Evolutionary conservation across 257 asterid species (phyloP).

Genomic region (Scutellaria minor): DNA sequence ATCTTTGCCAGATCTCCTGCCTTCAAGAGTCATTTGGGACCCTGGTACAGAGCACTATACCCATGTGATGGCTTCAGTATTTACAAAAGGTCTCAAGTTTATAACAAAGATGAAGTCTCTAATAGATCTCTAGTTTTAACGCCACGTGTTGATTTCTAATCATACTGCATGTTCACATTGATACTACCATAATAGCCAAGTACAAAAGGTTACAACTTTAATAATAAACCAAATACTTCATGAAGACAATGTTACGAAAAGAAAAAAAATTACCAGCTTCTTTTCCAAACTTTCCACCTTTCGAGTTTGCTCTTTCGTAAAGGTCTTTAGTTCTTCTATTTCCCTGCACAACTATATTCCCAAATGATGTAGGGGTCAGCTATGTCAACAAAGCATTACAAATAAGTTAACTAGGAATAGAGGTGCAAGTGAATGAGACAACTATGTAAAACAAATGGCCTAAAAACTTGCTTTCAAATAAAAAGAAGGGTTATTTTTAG

Average conservation of each 20-base stretch:
- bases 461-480: constrained; percentile 5
- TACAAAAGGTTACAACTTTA: constrained; percentile 17
- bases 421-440: constrained; percentile 8
- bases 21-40: too few relatives aligned
- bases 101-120: background rate
- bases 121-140: background rate
- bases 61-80: too few relatives aligned
- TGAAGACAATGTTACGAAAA: constrained; percentile 20
- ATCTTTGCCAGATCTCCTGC: too few relatives aligned
- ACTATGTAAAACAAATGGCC: background rate
- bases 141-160: too few relatives aligned
- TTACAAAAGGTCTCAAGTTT: background rate
- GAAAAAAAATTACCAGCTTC: constrained; percentile 62
- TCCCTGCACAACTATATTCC: constrained; percentile 59
- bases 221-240: constrained; percentile 11
- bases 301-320: constrained; percentile 52
- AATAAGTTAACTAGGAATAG: background rate
- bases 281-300: constrained; percentile 52
- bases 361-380: constrained; percentile 32
- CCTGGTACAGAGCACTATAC: too few relatives aligned
- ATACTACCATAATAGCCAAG: background rate
- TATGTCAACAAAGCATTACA: constrained; percentile 18
- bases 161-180: too few relatives aligned
- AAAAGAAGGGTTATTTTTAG: background rate
- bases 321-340: constrained; percentile 57